Evolutionary conservation across 371 early-diverging fungal species (phyloP).

Genomic region (Coelomomyces lativittatus): DNA sequence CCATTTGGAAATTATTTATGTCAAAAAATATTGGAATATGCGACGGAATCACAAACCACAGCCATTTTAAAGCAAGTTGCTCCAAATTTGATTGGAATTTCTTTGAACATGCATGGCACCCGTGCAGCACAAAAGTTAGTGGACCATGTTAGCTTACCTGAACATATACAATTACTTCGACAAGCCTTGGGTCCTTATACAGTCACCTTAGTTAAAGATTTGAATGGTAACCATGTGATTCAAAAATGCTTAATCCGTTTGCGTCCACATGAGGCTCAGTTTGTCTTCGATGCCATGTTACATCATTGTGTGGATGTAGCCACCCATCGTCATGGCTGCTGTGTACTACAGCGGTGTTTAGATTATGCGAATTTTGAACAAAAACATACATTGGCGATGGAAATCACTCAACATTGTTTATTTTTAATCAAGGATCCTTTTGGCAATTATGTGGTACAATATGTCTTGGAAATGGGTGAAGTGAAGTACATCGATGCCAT

Average conservation of each 20-base stretch:
- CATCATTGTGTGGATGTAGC: conserved; percentile 68
- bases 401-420: conserved; percentile 56
- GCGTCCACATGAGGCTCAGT: conserved; percentile 48
- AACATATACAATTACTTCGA: conserved; percentile 51
- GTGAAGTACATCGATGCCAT: conserved; percentile 45
- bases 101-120: conserved; percentile 90
- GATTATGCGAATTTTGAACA: conserved; percentile 59
- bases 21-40: conserved; percentile 66
- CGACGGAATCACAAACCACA: conserved; percentile 52
- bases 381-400: conserved; percentile 54
- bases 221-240: conserved; percentile 96
- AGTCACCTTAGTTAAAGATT: conserved; percentile 72
- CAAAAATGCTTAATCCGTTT: conserved; percentile 81
- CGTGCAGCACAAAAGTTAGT: conserved; percentile 88
- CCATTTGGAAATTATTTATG: conserved; percentile 84
- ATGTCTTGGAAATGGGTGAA: conserved; percentile 67
- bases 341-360: conserved; percentile 88
- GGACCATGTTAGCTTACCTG: conserved; percentile 48
- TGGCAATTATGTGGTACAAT: conserved; percentile 96
- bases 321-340: conserved; percentile 92
- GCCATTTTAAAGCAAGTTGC: conserved; percentile 50
- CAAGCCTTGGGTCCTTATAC: conserved; percentile 55
- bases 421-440: conserved; percentile 78
- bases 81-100: conserved; percentile 54
- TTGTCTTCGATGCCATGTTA: conserved; percentile 72